Conservation (phyloP, 257 asterid species). For the Jasminum sambac region DNA sequence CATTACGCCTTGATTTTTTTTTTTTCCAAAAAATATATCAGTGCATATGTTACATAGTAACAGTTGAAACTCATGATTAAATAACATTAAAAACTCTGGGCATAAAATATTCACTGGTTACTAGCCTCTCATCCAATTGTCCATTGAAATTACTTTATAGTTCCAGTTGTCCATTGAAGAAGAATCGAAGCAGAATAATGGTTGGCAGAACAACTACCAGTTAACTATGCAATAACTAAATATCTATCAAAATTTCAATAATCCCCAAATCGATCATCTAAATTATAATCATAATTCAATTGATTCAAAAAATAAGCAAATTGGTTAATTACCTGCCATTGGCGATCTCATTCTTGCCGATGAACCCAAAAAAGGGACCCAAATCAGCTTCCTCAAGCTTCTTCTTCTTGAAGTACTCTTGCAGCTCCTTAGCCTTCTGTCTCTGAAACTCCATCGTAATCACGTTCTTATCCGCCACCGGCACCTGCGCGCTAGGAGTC, state of each 20-base stretch:
- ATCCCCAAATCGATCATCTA: neutral
- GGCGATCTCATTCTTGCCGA: constrained; percentile 83
- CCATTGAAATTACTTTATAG: too few species aligned
- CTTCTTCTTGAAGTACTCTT: constrained; percentile 89
- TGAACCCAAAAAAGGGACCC: constrained; percentile 94
- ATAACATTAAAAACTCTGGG: too few species aligned
- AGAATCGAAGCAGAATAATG: too few species aligned
- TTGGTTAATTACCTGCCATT: constrained; percentile 72
- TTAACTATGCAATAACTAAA: too few species aligned
- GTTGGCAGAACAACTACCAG: too few species aligned
- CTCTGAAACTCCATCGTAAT: constrained; percentile 91
- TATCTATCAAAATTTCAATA: neutral
- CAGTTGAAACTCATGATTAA: too few species aligned
- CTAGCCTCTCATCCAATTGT: too few species aligned
- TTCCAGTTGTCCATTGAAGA: too few species aligned
- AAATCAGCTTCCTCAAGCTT: constrained; percentile 79
- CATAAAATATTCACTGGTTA: too few species aligned
- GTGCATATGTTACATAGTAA: too few species aligned
- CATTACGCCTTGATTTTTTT: too few species aligned
- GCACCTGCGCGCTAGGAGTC: constrained; percentile 38
- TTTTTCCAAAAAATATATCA: too few species aligned
- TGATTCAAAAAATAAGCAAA: neutral
- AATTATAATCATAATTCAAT: neutral
- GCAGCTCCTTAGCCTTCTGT: constrained; percentile 93
- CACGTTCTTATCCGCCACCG: constrained; percentile 44